Conservation (phyloP, 2,329 filamentous ascomycete genomes). For the Verticillium isaacii region DNA sequence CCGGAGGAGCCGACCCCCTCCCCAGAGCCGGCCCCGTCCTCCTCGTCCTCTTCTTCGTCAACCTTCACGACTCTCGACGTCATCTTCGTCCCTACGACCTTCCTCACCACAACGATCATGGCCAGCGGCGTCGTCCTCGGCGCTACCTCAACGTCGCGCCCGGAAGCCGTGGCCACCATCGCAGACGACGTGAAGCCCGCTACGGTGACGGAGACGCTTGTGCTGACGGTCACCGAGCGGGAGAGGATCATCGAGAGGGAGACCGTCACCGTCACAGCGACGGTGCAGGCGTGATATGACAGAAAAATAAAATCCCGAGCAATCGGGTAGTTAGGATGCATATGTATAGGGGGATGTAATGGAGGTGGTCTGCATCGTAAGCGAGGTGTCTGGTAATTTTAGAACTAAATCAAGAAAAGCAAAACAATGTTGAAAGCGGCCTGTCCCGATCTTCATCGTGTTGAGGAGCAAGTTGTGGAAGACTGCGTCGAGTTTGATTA, state of each 20-base stretch:
- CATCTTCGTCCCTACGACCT: constrained; percentile 20
- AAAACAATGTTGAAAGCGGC: neutral
- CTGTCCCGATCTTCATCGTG: too few species aligned
- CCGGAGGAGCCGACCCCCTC: neutral
- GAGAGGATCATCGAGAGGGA: constrained; percentile 7
- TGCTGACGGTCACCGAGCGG: constrained; percentile 28
- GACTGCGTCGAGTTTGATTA: too few species aligned
- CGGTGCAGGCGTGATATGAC: neutral
- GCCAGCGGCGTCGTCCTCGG: neutral
- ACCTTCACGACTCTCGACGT: constrained; percentile 1
- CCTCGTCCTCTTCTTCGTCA: neutral
- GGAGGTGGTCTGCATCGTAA: neutral
- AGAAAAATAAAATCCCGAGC: neutral
- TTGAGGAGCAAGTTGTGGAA: too few species aligned
- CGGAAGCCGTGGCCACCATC: constrained; percentile 2
- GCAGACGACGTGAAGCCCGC: constrained; percentile 1
- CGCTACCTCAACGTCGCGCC: constrained; percentile 3
- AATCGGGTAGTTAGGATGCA: neutral
- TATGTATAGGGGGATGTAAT: constrained; percentile 11
- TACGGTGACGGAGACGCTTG: constrained; percentile 29
- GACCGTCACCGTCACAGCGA: constrained; percentile 15
- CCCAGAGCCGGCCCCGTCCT: neutral
- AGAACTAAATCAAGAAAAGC: neutral
- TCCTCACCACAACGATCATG: constrained; percentile 10
- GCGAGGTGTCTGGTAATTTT: neutral